Conservation (phyloP, 2,329 filamentous ascomycete species). For the Fusarium sp. region DNA sequence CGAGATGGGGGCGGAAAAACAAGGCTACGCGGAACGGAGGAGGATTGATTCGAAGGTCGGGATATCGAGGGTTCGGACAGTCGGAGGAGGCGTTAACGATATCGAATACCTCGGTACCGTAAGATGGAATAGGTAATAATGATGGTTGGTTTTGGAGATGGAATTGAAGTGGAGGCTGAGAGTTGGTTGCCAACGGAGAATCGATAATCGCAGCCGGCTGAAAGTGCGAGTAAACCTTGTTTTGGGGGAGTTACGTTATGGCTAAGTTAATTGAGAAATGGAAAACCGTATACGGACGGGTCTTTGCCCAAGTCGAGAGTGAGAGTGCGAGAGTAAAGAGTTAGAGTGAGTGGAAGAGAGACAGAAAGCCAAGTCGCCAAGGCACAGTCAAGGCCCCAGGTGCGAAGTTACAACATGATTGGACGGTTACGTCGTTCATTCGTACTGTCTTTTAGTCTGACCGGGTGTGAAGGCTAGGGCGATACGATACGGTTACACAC, state of each 20-base stretch:
- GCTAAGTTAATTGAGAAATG: constrained; percentile 32
- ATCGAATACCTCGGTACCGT: constrained; percentile 21
- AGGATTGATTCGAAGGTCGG: constrained; percentile 26
- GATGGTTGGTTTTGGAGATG: constrained; percentile 35
- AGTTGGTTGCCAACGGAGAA: constrained; percentile 23
- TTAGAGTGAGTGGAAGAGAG: constrained; percentile 1
- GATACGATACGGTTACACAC: constrained; percentile 30
- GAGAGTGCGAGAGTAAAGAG: constrained; percentile 24
- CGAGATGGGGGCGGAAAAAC: constrained; percentile 17
- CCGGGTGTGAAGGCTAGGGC: constrained; percentile 16
- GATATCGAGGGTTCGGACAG: constrained; percentile 23
- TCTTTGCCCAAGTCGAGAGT: constrained; percentile 41
- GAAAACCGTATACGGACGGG: constrained; percentile 34
- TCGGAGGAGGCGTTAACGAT: constrained; percentile 32
- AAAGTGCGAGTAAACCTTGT: constrained; percentile 45
- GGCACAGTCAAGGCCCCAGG: constrained; percentile 26
- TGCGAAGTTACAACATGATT: constrained; percentile 30
- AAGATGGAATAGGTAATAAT: constrained; percentile 16
- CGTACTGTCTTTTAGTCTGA: constrained; percentile 39
- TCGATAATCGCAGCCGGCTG: constrained; percentile 33
- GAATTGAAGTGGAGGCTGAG: constrained; percentile 38
- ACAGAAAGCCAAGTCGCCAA: constrained; percentile 16
- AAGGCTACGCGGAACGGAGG: constrained; percentile 25
- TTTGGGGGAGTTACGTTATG: constrained; percentile 30
- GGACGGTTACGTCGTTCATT: constrained; percentile 38